Percentiles rank a stretch among this genome's conserved stretches.
Evolutionary conservation across 208 protist genomes (phyloP).

Genomic region (Angomonas ambiguus): DNA sequence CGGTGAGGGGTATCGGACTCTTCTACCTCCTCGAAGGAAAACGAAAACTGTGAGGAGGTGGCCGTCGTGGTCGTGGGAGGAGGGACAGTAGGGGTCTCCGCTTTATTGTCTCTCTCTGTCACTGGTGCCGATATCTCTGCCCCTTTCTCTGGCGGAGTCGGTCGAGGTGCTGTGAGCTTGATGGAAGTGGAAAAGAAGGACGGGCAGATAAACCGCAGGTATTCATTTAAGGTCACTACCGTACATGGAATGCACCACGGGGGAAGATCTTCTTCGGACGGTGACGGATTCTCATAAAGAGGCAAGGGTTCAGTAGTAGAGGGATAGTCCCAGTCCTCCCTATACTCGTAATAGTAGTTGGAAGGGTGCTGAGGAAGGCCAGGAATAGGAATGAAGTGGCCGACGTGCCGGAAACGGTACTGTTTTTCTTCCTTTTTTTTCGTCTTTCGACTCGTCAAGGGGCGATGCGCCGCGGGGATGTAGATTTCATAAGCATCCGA

Average conservation of each 20-base stretch:
- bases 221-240: background rate
- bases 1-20: too few relatives aligned
- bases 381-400: conserved; percentile 1
- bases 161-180: background rate
- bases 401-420: background rate
- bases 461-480: background rate
- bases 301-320: too few relatives aligned
- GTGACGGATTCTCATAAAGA: too few relatives aligned
- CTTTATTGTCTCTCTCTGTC: background rate
- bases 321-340: background rate
- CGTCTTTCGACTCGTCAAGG: background rate
- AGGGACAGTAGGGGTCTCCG: background rate
- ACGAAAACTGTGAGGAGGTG: background rate
- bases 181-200: too few relatives aligned
- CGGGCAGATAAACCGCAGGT: background rate
- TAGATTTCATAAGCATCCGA: background rate
- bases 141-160: background rate
- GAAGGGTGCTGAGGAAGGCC: conserved; percentile 8
- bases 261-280: background rate
- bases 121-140: background rate
- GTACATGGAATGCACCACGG: background rate
- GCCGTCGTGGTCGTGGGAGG: background rate
- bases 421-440: too few relatives aligned
- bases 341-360: background rate
- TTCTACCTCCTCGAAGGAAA: background rate